Conservation (phyloP, 257 asterid species). For the Salvia hispanica region DNA sequence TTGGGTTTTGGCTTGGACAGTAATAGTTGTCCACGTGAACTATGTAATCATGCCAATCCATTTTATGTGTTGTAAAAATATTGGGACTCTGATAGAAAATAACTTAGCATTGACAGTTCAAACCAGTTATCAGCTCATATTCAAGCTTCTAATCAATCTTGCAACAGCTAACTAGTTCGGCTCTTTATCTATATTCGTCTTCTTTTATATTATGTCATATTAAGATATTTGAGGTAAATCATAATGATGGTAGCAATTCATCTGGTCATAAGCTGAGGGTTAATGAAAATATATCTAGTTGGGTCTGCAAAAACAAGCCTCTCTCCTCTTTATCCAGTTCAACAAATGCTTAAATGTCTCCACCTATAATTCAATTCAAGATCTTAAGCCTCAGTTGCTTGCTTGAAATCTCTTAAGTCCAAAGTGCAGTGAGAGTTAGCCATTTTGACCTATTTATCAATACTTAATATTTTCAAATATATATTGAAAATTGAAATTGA, state of each 20-base stretch:
- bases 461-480: not conserved
- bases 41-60: not conserved
- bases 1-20: not conserved
- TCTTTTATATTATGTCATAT: not conserved
- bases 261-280: constrained; percentile 8
- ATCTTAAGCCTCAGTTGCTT: constrained; percentile 5
- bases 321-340: constrained; percentile 13
- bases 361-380: constrained; percentile 7
- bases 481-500: not conserved
- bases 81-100: not conserved
- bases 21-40: not conserved
- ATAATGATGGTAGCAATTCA: not conserved
- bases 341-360: not conserved
- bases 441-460: constrained; percentile 6
- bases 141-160: not conserved
- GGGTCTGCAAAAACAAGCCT: constrained; percentile 17
- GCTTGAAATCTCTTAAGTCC: constrained; percentile 1
- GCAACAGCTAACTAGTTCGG: not conserved
- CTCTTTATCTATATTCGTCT: constrained; percentile 4
- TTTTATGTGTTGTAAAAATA: constrained; percentile 13
- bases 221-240: not conserved
- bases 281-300: not conserved
- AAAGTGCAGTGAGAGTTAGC: not conserved
- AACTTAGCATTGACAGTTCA: not conserved
- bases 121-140: not conserved